These are phyloP conservation scores for Hyphopichia pseudoburtonii DNA, from an alignment of 1,139 yeast species.

Conservation along the genomic window DNA sequence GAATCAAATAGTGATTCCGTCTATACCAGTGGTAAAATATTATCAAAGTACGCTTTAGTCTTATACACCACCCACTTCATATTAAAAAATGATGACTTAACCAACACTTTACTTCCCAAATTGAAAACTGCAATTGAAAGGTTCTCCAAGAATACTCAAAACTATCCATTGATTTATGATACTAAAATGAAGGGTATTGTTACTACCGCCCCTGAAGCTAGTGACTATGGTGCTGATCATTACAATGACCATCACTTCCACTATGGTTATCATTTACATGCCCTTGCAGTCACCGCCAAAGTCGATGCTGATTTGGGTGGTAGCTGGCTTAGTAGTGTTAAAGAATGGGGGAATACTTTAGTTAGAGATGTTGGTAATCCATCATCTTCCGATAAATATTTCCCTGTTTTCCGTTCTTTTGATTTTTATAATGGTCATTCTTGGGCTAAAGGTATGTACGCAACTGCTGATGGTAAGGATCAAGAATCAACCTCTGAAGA, in stretches of 20 bases:
- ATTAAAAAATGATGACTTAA: constrained; percentile 41
- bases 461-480: constrained; percentile 66
- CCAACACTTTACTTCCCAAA: constrained; percentile 40
- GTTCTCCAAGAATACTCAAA: constrained; percentile 51
- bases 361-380: constrained; percentile 74
- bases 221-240: constrained; percentile 67
- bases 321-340: constrained; percentile 55
- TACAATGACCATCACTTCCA: constrained; percentile 79
- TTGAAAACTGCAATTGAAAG: constrained; percentile 53
- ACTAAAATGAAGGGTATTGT: constrained; percentile 62
- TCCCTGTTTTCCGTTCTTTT: constrained; percentile 68
- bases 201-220: constrained; percentile 54
- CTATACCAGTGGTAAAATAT: constrained; percentile 64
- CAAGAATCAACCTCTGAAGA: constrained; percentile 77
- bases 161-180: constrained; percentile 60
- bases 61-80: constrained; percentile 55
- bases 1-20: constrained; percentile 57
- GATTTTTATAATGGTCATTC: constrained; percentile 77
- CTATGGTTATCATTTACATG: constrained; percentile 67
- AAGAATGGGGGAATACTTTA: constrained; percentile 63
- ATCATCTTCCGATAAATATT: constrained; percentile 49
- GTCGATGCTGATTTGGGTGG: constrained; percentile 58
- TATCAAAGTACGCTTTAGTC: constrained; percentile 65
- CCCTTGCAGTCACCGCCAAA: constrained; percentile 66
- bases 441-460: constrained; percentile 72